A percentile compares a stretch with the other conserved stretches of the same genome.
These are phyloP conservation scores for Cutaneotrichosporon cyanovorans DNA, from an alignment of 1,284 basidiomycete species.

Conservation along the genomic window DNA sequence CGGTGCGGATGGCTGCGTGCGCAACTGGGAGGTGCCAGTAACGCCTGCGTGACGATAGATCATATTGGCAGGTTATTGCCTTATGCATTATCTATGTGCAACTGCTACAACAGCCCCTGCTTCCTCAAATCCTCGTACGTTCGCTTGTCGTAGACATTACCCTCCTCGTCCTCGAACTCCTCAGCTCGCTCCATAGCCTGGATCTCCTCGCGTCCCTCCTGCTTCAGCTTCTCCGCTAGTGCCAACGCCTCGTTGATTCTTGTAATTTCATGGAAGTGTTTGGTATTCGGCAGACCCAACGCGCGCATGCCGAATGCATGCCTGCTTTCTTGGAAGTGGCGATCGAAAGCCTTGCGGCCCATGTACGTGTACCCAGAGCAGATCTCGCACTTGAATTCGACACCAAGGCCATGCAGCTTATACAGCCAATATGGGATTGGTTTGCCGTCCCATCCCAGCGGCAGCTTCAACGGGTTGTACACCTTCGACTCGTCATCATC, in stretches of 20 bases:
- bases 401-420: slow-evolving; percentile 93
- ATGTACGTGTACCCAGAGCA: slow-evolving; percentile 93
- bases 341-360: slow-evolving; percentile 54
- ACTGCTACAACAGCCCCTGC: slow-evolving; percentile 39
- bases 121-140: slow-evolving; percentile 45
- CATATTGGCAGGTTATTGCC: too few species aligned
- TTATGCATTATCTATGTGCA: slow-evolving; percentile 1
- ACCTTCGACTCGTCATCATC: slow-evolving; percentile 84
- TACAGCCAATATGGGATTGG: slow-evolving; percentile 99
- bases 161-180: slow-evolving; percentile 92
- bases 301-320: slow-evolving; percentile 99
- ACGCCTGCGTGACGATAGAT: not conserved
- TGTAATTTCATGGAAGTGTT: slow-evolving; percentile 98
- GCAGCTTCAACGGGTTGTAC: slow-evolving; percentile 95
- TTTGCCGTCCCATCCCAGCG: slow-evolving; percentile 96
- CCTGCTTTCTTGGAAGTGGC: slow-evolving; percentile 65
- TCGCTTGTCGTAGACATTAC: slow-evolving; percentile 60
- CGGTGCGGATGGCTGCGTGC: slow-evolving; percentile 76
- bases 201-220: slow-evolving; percentile 83
- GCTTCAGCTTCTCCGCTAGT: slow-evolving; percentile 88
- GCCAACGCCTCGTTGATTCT: slow-evolving; percentile 92
- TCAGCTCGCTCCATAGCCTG: slow-evolving; percentile 88
- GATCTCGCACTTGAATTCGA: slow-evolving; percentile 96
- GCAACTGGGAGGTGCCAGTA: slow-evolving; percentile 53
- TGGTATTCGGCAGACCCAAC: slow-evolving; percentile 91